Base-by-base conservation (phyloP, 2,329 filamentous ascomycete species). In the Coniochaeta pulveracea region DNA sequence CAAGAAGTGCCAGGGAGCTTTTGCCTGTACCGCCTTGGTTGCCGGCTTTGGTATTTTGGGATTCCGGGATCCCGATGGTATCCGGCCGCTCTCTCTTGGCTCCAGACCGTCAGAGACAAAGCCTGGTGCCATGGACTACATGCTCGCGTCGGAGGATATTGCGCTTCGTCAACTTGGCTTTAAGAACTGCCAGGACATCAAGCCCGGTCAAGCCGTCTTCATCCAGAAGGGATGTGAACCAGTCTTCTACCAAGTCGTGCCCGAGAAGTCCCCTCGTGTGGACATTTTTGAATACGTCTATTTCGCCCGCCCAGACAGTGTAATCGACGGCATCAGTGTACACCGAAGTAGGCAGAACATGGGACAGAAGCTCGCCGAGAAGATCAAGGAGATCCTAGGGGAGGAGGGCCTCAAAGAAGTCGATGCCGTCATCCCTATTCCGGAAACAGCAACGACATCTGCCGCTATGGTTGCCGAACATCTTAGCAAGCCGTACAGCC, bases 271-370 rank as follows among this genome's bases (percentile, higher is more conserved):
- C 11, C 93, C 93, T 50, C 77, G 81, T 2, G 85, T 85, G 1
- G 86, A 94, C 52, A 81, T 85, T 40, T 91, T 93, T 48, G 84
- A 93, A 57, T 85, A 78, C 42, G 80, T 93, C 37, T 94, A 94
- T 60, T 86, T 93, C 47, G 80, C 84, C 10, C 69, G 86, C 2
- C 84, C 84, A 1, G 86, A 93, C 54, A 79, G 75, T 1, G 66
- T 78, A 44, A 89, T 93, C 37, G 86, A 94, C 49, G 85, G 85
- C 12, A 93, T 94, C 43, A 85, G 82, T 36, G 82, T 95, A 17
- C 77, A 93, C 50, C 74, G 77, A 43, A 85, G 80, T 44, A 75
- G 88, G 34, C 79, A 89, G 50, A 81, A 84, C 46, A 94, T 94
- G 88, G 86, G 86, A 28, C 67, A 73, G 49, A 80, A 80, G 50